Base-by-base conservation (phyloP, 139 green algal genomes). In the Auxenochlorella pyrenoidosa region DNA sequence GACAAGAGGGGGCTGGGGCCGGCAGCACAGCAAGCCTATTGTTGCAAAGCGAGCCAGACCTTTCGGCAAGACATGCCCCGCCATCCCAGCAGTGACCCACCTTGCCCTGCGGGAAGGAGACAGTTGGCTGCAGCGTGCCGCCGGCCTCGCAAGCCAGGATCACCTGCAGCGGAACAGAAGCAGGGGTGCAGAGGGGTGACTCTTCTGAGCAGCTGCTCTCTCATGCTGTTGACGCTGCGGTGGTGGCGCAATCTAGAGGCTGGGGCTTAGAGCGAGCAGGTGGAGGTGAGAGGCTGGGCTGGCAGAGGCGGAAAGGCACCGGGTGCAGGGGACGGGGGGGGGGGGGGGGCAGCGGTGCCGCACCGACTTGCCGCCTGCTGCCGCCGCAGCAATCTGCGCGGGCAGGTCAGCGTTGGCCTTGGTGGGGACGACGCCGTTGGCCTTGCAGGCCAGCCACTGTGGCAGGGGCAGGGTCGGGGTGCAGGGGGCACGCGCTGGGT, bases 61-160 rank as follows among this genome's bases (percentile, higher is more conserved):
- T 63, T 63, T 2, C 54, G 16, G 15, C 18, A 63, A 24, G 54
- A 13, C 54, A 63, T 3, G 54, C 15, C 2, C 16, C 22, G 54
- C 54, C 47, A 54, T 10, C 47, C 12, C 54, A 63, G 54, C 16
- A 63, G 13, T 22, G 15, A 2, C 34, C 22, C 18, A 63, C 78
- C 70, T 94, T 94, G 59, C 93, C 93, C 68, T 66, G 85, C 54
- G 89, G 80, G 79, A 95, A 95, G 72, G 83, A 91, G 41, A 92
- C 65, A 4, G 91, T 88, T 3, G 93, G 84, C 41, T 68, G 47
- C 43, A 92, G 82, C 38, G 84, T 94, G 73, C 93, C 93, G 22
- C 93, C 93, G 15, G 91, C 90, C 66, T 95, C 93, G 75, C 93
- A 95, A 28, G 86, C 89, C 10, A 95, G 70, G 72, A 95, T 94